phyloP scores from a whole-genome alignment of 2,329 filamentous ascomycete genomes.

The Penicillium brasilianum region DNA sequence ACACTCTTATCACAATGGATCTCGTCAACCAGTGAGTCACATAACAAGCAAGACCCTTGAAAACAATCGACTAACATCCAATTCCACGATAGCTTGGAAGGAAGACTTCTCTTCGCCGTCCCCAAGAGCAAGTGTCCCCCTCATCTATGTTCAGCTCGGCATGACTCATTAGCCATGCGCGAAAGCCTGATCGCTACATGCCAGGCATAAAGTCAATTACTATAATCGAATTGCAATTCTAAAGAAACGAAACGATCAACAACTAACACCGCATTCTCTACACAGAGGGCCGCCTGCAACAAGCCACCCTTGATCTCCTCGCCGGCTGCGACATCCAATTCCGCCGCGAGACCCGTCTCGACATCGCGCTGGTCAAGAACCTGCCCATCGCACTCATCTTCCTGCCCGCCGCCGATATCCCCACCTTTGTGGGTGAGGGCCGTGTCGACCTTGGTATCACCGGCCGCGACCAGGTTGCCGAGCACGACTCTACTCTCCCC shows the following conservation, averaged over 20 bases:
- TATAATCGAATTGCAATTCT: slow-evolving; percentile 9
- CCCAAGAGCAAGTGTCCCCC: slow-evolving; percentile 79
- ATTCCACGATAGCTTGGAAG: slow-evolving; percentile 73
- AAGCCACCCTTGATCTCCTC: slow-evolving; percentile 85
- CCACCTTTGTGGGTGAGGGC: slow-evolving; percentile 94
- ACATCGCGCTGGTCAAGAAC: slow-evolving; percentile 98
- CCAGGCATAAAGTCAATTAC: slow-evolving; percentile 1
- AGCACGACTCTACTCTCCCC: slow-evolving; percentile 71
- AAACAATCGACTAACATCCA: slow-evolving; percentile 30
- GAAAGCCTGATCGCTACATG: slow-evolving; percentile 8
- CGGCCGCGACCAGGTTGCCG: slow-evolving; percentile 87
- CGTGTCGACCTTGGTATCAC: slow-evolving; percentile 94
- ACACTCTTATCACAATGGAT: slow-evolving; percentile 56
- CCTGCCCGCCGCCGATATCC: slow-evolving; percentile 95
- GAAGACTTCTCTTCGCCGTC: slow-evolving; percentile 93
- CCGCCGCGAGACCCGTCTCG: slow-evolving; percentile 88
- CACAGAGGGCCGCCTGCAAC: slow-evolving; percentile 88
- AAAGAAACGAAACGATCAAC: not conserved
- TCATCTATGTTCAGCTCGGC: not conserved
- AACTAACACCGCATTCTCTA: slow-evolving; percentile 24
- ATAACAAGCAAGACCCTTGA: slow-evolving; percentile 10
- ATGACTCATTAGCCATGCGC: slow-evolving; percentile 28
- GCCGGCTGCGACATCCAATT: slow-evolving; percentile 96
- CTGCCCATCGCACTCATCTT: slow-evolving; percentile 94
- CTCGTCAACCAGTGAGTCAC: slow-evolving; percentile 64